These are phyloP conservation scores for Dipodascopsis tothii DNA, from an alignment of 805 yeast genomes.

Conservation along the genomic window DNA sequence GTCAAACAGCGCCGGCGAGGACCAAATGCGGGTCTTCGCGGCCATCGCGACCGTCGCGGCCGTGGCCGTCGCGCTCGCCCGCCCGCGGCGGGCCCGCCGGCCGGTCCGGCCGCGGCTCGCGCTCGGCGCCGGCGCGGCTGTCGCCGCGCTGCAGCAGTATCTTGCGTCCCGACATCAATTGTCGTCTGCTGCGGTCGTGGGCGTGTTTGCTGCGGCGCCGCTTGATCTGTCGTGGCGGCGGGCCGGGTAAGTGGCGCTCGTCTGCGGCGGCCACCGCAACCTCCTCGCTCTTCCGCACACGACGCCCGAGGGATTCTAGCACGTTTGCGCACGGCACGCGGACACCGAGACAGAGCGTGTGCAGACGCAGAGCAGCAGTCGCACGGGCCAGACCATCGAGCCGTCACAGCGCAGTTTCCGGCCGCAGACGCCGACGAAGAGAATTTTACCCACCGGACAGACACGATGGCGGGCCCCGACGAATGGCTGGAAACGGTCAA, in stretches of 20 bases:
- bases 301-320: slow-evolving; percentile 10
- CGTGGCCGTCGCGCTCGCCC: too few species aligned
- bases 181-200: too few species aligned
- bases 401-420: neutral
- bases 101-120: too few species aligned
- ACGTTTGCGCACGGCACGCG: neutral
- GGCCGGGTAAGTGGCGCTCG: too few species aligned
- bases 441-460: slow-evolving; percentile 1
- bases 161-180: neutral
- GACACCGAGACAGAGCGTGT: neutral
- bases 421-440: neutral
- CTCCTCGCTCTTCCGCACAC: neutral
- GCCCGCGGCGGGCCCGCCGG: too few species aligned
- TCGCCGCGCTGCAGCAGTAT: neutral
- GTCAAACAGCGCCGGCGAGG: neutral
- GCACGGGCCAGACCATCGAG: neutral
- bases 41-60: too few species aligned
- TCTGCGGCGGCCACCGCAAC: neutral
- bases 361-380: neutral
- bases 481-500: slow-evolving; percentile 92
- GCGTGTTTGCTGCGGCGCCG: too few species aligned
- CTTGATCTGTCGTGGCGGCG: too few species aligned
- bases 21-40: too few species aligned
- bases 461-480: slow-evolving; percentile 61
- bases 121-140: neutral